phyloP scores from a whole-genome alignment of 208 protist genomes.

The Leishmania amazonensis region DNA sequence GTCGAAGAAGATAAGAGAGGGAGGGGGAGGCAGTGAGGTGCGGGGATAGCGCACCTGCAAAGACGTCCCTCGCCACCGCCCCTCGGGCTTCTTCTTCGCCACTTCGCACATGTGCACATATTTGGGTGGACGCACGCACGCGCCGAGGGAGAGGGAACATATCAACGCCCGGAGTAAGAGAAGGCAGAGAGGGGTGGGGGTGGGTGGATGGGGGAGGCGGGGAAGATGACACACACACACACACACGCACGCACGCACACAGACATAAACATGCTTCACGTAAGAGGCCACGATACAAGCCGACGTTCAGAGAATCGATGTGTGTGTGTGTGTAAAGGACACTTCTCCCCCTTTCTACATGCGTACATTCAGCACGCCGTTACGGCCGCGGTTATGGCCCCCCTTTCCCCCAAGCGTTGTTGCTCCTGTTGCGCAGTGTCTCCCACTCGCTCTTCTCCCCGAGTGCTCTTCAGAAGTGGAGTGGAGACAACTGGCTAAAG shows the following conservation, averaged over 20 bases:
- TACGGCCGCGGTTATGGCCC: background rate
- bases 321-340: background rate
- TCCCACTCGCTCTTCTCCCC: background rate
- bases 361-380: background rate
- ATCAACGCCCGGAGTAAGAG: background rate
- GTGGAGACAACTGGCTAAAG: background rate
- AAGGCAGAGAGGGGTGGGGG: conserved; percentile 2
- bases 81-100: background rate
- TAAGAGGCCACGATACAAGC: background rate
- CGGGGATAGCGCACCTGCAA: background rate
- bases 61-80: background rate
- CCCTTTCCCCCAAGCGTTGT: background rate
- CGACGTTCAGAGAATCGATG: background rate
- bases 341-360: background rate
- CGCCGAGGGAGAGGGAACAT: background rate
- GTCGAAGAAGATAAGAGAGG: background rate
- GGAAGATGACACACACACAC: background rate
- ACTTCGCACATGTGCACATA: background rate
- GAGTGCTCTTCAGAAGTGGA: background rate
- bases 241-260: background rate
- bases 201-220: background rate
- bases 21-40: background rate
- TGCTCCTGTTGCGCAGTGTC: background rate
- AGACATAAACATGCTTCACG: background rate
- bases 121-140: background rate